Conservation (phyloP, 305 asterid genomes). For the Fraxinus greggii region DNA sequence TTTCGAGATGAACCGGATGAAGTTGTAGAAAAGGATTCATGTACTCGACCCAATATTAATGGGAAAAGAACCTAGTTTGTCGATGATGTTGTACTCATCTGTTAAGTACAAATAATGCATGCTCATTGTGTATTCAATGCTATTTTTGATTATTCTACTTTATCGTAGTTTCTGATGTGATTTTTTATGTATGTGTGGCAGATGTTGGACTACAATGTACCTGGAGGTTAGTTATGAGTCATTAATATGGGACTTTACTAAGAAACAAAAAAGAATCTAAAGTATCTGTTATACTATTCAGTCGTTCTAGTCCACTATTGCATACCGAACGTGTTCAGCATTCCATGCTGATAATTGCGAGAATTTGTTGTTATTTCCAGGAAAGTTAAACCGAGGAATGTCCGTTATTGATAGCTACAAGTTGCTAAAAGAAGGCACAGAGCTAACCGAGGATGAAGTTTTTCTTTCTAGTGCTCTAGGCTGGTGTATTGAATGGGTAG, state of each 20-base stretch:
- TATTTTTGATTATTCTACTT: background rate
- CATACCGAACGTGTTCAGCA: background rate
- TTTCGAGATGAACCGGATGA: background rate
- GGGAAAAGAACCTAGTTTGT: background rate
- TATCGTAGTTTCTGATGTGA: background rate
- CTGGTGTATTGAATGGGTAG: constrained; percentile 98
- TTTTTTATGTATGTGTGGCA: background rate
- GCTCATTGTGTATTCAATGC: background rate
- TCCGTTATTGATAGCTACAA: constrained; percentile 88
- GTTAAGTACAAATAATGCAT: background rate
- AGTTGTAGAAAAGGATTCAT: background rate
- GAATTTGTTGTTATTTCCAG: constrained; percentile 40
- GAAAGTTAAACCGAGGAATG: constrained; percentile 88
- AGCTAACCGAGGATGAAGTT: constrained; percentile 65
- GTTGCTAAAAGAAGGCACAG: constrained; percentile 70
- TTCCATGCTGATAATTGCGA: constrained; percentile 19
- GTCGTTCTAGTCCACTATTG: background rate
- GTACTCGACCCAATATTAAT: background rate
- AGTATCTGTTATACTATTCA: background rate
- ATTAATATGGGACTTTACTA: background rate
- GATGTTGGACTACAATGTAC: background rate
- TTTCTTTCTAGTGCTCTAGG: constrained; percentile 81
- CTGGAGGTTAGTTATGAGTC: background rate
- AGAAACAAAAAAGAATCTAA: background rate
- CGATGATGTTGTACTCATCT: background rate